phyloP scores from a whole-genome alignment of 352 stramenopile species.

The Globisporangium iwayamae region DNA sequence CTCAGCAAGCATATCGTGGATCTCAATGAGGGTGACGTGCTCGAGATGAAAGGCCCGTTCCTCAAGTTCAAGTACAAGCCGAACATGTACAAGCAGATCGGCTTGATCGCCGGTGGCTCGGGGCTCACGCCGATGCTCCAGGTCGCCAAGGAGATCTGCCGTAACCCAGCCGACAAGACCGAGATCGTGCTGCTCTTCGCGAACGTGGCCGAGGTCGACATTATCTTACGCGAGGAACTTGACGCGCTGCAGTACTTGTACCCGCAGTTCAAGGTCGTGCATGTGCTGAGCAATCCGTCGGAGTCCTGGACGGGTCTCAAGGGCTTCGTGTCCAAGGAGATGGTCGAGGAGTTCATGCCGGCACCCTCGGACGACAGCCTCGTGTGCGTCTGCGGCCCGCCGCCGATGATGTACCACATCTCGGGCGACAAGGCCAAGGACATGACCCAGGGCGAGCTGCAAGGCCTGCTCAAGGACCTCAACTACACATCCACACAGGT shows the following conservation, averaged over 20 bases:
- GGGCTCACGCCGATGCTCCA: constrained; percentile 91
- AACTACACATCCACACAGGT: constrained; percentile 77
- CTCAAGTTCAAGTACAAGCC: constrained; percentile 82
- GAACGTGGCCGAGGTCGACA: constrained; percentile 86
- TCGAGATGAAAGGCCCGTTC: constrained; percentile 91
- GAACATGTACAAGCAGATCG: constrained; percentile 89
- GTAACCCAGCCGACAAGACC: constrained; percentile 79
- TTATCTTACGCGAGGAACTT: constrained; percentile 86
- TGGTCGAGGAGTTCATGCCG: constrained; percentile 82
- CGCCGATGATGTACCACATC: constrained; percentile 88
- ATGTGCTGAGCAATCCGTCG: constrained; percentile 70
- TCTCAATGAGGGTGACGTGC: constrained; percentile 77
- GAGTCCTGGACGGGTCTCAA: constrained; percentile 61
- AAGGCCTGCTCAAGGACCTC: constrained; percentile 82
- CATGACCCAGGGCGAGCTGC: constrained; percentile 78
- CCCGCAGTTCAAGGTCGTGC: constrained; percentile 70
- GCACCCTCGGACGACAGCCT: constrained; percentile 72
- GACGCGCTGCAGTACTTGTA: constrained; percentile 81
- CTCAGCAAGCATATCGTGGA: constrained; percentile 86
- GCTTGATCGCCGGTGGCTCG: constrained; percentile 87
- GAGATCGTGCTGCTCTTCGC: constrained; percentile 84
- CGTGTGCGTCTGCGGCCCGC: constrained; percentile 88
- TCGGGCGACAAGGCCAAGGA: constrained; percentile 87
- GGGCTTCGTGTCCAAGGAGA: constrained; percentile 81
- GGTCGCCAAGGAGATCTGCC: constrained; percentile 79